Percentiles rank a stretch among this genome's conserved stretches.
phyloP scores from a whole-genome alignment of 306 rosid genomes.

The Trichosanthes truncata region DNA sequence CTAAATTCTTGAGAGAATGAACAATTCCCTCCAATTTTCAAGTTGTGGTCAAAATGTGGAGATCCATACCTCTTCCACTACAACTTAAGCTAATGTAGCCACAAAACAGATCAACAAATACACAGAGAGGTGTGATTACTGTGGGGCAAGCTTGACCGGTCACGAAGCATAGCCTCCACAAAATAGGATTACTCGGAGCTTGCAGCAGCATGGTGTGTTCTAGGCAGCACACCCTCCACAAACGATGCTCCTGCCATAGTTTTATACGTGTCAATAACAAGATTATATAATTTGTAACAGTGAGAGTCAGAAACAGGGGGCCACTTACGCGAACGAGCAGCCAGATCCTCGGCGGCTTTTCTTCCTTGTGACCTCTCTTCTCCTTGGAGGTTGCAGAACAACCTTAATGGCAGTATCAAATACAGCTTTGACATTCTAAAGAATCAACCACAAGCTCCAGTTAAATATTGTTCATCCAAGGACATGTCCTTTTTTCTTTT shows the following conservation, averaged over 20 bases:
- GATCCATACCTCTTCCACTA: not conserved
- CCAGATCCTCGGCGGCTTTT: conserved; percentile 59
- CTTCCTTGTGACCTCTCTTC: conserved; percentile 67
- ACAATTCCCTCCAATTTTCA: conserved; percentile 56
- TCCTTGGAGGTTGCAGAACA: conserved; percentile 98
- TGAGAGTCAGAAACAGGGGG: not conserved
- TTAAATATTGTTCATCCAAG: not conserved
- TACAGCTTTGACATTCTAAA: conserved; percentile 90
- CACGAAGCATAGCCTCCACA: not conserved
- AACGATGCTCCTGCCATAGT: conserved; percentile 46
- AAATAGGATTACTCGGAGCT: not conserved
- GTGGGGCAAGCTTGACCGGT: not conserved
- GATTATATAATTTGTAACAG: not conserved
- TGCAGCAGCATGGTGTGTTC: not conserved
- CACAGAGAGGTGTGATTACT: not conserved
- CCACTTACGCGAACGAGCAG: conserved; percentile 69
- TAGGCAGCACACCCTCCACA: conserved; percentile 76
- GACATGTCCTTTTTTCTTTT: not conserved
- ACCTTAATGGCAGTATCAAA: conserved; percentile 95
- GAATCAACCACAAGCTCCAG: conserved; percentile 11
- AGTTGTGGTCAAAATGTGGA: not conserved
- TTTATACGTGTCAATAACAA: not conserved
- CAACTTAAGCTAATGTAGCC: not conserved
- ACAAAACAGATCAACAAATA: not conserved
- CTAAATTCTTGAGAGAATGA: conserved; percentile 58